Evolutionary conservation across 2,329 filamentous ascomycete genomes (phyloP).

Genomic region (Lojkania enalia): DNA sequence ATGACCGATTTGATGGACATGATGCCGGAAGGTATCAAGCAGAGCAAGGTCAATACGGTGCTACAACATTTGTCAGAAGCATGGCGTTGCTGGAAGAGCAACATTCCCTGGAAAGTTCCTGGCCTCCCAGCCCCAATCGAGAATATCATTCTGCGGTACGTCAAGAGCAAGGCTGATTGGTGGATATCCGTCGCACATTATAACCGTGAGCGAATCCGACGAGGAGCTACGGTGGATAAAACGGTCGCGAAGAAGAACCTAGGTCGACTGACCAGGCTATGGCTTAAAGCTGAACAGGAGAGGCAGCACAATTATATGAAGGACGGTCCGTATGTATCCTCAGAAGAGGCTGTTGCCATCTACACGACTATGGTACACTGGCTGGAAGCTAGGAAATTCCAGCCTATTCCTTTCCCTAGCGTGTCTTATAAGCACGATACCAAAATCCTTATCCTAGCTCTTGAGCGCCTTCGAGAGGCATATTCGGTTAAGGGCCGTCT

Average conservation of each 20-base stretch:
- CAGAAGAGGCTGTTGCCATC: constrained; percentile 96
- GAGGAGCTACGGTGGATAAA: constrained; percentile 97
- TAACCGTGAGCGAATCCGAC: constrained; percentile 93
- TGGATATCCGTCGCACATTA: constrained; percentile 99
- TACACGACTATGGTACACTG: constrained; percentile 99
- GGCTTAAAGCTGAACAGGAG: constrained; percentile 98
- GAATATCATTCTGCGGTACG: constrained; percentile 97
- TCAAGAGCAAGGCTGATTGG: constrained; percentile 99
- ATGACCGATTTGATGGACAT: constrained; percentile 99
- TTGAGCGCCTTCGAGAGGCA: constrained; percentile 89
- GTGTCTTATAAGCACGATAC: constrained; percentile 99
- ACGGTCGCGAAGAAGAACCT: constrained; percentile 99
- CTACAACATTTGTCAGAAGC: constrained; percentile 96
- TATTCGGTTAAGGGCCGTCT: constrained; percentile 97
- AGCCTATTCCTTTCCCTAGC: constrained; percentile 96
- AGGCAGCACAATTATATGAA: constrained; percentile 99
- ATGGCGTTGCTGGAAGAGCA: constrained; percentile 99
- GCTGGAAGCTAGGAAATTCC: constrained; percentile 97
- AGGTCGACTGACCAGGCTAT: constrained; percentile 88
- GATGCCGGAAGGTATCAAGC: constrained; percentile 99
- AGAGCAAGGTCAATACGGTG: constrained; percentile 98
- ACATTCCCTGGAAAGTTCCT: constrained; percentile 99
- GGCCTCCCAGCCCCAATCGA: constrained; percentile 95
- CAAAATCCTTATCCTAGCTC: constrained; percentile 93
- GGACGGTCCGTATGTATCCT: constrained; percentile 96